Evolutionary conservation across 2,329 filamentous ascomycete genomes (phyloP).

Genomic region (Pseudocercospora cruenta): DNA sequence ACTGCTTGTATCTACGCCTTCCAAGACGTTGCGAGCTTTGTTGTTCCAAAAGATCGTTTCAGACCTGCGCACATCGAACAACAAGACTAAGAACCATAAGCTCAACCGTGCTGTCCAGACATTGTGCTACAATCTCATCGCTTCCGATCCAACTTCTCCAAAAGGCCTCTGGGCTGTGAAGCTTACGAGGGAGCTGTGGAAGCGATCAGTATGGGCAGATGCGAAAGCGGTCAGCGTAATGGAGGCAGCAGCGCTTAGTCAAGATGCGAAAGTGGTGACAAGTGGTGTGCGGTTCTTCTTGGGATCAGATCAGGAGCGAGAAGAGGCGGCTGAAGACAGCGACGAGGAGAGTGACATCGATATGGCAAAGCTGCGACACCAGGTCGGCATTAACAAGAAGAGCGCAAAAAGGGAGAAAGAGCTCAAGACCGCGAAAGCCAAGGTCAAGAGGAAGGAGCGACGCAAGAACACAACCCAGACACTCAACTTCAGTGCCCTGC

Average conservation of each 20-base stretch:
- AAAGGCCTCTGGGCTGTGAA: slow-evolving; percentile 96
- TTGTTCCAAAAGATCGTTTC: slow-evolving; percentile 90
- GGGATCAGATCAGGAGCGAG: slow-evolving; percentile 91
- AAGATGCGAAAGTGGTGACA: slow-evolving; percentile 89
- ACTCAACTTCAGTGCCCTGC: slow-evolving; percentile 94
- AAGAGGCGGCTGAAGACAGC: slow-evolving; percentile 81
- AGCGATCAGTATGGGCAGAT: slow-evolving; percentile 93
- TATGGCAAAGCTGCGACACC: slow-evolving; percentile 79
- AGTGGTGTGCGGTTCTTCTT: slow-evolving; percentile 93
- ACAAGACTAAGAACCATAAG: slow-evolving; percentile 85
- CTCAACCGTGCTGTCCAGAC: slow-evolving; percentile 93
- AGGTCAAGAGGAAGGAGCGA: slow-evolving; percentile 78
- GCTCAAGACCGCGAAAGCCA: slow-evolving; percentile 79
- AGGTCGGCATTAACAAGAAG: slow-evolving; percentile 94
- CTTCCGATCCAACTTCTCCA: slow-evolving; percentile 78
- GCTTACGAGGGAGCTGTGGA: slow-evolving; percentile 93
- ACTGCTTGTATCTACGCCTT: slow-evolving; percentile 86
- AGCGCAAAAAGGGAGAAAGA: slow-evolving; percentile 81
- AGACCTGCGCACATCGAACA: slow-evolving; percentile 85
- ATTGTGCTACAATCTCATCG: slow-evolving; percentile 87
- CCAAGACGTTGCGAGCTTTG: slow-evolving; percentile 81
- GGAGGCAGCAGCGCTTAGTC: slow-evolving; percentile 86
- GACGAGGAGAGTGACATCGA: slow-evolving; percentile 80
- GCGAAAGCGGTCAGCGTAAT: slow-evolving; percentile 95
- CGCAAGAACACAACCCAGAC: slow-evolving; percentile 87